Base-by-base conservation (phyloP, 345 rosid genomes). In the Salix exigua region DNA sequence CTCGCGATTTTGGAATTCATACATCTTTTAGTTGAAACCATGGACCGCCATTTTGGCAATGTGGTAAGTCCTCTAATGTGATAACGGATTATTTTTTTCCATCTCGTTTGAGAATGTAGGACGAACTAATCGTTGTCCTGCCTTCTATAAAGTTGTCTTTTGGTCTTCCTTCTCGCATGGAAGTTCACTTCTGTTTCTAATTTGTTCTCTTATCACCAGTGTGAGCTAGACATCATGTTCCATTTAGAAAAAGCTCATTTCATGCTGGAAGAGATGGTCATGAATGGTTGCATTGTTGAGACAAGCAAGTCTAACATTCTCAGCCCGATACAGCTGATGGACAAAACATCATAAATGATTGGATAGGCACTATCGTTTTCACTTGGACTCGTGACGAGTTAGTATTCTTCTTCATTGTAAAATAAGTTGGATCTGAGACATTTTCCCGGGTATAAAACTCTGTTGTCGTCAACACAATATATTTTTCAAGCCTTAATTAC, bases 191-290 rank as follows among this genome's bases (percentile, higher is more conserved):
- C 7, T 12, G 38, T 35, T 53, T 33, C 58, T 42, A 7, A 53
- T 33, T 33, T 55, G 30, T 61, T 70, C 7, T 68, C 66, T 61
- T 73, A 25, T 51, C 30, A 68, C 78, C 87, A 96, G 97, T 93
- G 98, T 78, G 98, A 92, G 86, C 91, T 96, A 16, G 99, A 96
- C 81, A 96, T 96, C 82, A 94, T 96, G 99, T 92, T 96, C 80
- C 99, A 96, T 87, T 78, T 92, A 81, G 98, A 96, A 89, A 96
- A 94, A 82, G 98, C 99, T 30, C 99, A 94, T 86, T 96, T 96
- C 88, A 96, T 92, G 98, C 81, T 92, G 76, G 98, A 92, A 79
- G 99, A 96, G 88, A 96, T 92, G 97, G 95, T 94, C 72, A 94
- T 94, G 98, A 94, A 92, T 78, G 99, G 97, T 73, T 91, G 91